Base-by-base conservation (phyloP, 768 basidiomycete species). In the Lactifluus volemus region DNA sequence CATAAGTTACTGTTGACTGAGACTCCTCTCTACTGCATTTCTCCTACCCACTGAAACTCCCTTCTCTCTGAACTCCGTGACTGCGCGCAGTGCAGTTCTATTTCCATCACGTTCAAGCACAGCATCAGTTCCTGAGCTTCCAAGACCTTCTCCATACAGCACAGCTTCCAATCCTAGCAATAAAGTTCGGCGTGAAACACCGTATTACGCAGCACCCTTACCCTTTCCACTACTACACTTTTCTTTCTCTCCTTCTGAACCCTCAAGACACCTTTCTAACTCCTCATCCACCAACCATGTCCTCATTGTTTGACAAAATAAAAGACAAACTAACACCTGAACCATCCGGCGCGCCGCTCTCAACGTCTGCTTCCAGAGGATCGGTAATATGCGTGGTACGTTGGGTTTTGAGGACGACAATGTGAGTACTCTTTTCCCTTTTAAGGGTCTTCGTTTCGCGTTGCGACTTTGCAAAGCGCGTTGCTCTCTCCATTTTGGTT, bases 381-480 rank as follows among this genome's bases (percentile, higher is more conserved):
- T 86, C 66, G 85, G 84, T 25, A 73, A 69, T 38, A 81, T 80
- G 25, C 77, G 79, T 70, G 85, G 83, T 5, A 66, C 69, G 15
- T 80, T 82, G 71, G 80, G 81, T 12, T 81, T 83, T 63, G 81
- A 87, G 55, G 86, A 90, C 70, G 84, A 90, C 70, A 84, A 91
- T 72, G 89, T 90, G 73, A 79, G 88, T 78, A 6, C 14, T 30
- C 59, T 58, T 38, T 54, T 39, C 72, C 73, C 71, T 73, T 75
- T 73, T 75, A 74, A 70, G 67, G n/a, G 67, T 65, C 65, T 67
- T 60, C 60, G 64, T 59, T 58, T 21, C 36, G 48, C 19, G 12
- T 58, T 50, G 19, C 39, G 12, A 38, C 32, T 34, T 34, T 5
- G 32, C 32, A 9, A 25, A 34, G 32, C 19, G 19, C 53, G 38